Evolutionary conservation across 1,139 yeast genomes (phyloP), one percentile per base, ranked within the genome.

Genomic region (Hyphopichia fennica): DNA sequence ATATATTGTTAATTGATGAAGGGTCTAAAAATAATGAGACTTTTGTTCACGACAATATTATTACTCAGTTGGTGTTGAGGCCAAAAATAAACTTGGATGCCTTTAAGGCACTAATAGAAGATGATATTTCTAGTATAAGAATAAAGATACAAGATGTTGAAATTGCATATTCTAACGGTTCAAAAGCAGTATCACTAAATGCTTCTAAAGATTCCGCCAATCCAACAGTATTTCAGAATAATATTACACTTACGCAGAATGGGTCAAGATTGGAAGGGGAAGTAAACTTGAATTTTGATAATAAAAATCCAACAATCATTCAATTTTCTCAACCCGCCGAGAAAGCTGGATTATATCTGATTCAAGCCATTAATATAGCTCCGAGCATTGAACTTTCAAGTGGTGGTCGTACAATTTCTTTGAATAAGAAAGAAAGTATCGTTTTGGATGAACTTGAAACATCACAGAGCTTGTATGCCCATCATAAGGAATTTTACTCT

Each of bases 291-390:
- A 13, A 15, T 2, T 37, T 35, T 22, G 28, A 22, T 14, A 32
- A 32, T 27, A n/a, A 28, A 13, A 29, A 20, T 4, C 35, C 38
- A 5, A 57, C 50, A 42, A 46, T 60, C 0, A 23, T 68, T n/a
- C 62, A 65, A 37, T 54, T 63, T 40, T 35, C 44, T 3, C 68
- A 64, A 41, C 34, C 33, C 3, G 61, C 56, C 3, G 51, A 51
- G 4, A 54, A 48, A 35, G 50, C 69, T 0, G 73, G 73, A 1
- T 37, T 39, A 11, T 58, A 53, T 41, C 46, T 46, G 29, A 48
- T 68, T 9, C 51, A 53, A 19, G 40, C 49, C 0, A 40, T 66
- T 2, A 49, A 47, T 20, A 33, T 63, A 22, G 46, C 51, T 6
- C 41, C 45, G 2, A 41, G 37, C 1, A 41, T 52, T 20, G 38